Evolutionary conservation across 257 asterid species (phyloP).

Genomic region (Hygrophila difformis): DNA sequence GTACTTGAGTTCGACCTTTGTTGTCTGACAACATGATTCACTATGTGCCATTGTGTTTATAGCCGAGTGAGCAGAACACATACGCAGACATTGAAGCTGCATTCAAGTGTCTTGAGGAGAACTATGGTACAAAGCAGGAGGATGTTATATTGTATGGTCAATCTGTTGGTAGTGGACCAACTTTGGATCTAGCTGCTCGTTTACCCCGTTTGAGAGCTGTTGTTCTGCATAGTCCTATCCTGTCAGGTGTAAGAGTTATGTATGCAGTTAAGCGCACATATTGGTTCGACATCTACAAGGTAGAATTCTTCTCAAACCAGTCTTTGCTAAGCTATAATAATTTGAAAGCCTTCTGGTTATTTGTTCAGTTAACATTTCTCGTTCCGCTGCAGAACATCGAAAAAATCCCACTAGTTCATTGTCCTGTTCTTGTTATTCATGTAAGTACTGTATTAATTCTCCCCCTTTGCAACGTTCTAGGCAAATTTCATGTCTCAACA

Average conservation of each 20-base stretch:
- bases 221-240: slow-evolving; percentile 50
- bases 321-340: not conserved
- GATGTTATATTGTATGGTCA: slow-evolving; percentile 47
- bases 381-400: slow-evolving; percentile 62
- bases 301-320: not conserved
- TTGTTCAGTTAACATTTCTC: not conserved
- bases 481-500: no score
- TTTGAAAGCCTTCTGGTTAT: not conserved
- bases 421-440: slow-evolving; percentile 64
- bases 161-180: slow-evolving; percentile 59
- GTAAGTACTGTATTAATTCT: slow-evolving; percentile 32
- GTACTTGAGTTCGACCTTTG: not conserved
- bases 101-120: slow-evolving; percentile 55
- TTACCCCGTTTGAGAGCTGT: slow-evolving; percentile 44
- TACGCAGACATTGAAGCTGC: slow-evolving; percentile 59
- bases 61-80: slow-evolving; percentile 62
- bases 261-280: slow-evolving; percentile 40
- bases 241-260: slow-evolving; percentile 58
- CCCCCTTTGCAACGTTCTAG: no score
- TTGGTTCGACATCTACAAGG: slow-evolving; percentile 64
- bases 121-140: slow-evolving; percentile 53
- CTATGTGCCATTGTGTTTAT: slow-evolving; percentile 12
- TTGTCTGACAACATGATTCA: slow-evolving; percentile 1
- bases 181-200: slow-evolving; percentile 52
- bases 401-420: slow-evolving; percentile 39